Base-by-base conservation (phyloP, 192 early-diverging fungal species). In the Jimgerdemannia lactiflua region DNA sequence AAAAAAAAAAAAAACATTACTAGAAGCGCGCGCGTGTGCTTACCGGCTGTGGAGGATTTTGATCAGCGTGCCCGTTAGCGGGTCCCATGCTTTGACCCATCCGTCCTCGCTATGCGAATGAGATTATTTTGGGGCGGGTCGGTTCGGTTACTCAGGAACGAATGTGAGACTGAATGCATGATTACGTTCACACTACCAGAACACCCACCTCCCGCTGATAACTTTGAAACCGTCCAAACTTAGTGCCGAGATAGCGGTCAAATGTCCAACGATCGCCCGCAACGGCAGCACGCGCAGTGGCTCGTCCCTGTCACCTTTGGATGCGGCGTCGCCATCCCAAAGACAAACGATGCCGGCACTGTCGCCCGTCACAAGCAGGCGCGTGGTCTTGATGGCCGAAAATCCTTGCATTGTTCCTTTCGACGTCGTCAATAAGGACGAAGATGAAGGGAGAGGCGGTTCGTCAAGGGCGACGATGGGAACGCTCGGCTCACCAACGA, bases 31-130 rank as follows among this genome's bases (percentile, higher is more conserved):
- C 29, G 29, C 29, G 49, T 59, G 11, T 59, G 42, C 73, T 72
- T 79, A 84, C 83, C 80, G 78, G 65, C 72, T 80, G 40, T 78
- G 76, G 42, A 85, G 64, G 3, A 81, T 74, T 65, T 81, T 77
- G 49, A 90, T 78, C 41, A 79, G 67, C 3, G 73, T 39, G 3
- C 87, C 86, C 42, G 85, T 87, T 3, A 89, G 78, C 10, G 88
- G 82, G 73, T 91, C 86, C 80, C 84, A 83, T 42, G 84, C 71
- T 65, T 87, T 85, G 8, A 85, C 84, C 82, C 86, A 88, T 7
- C 90, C 90, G 78, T 91, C 88, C 43, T 71, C 75, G 29, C 86
- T 86, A 43, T 65, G 79, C 39, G 11, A 72, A 14, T 11, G 71
- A 74, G 71, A 76, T 70, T 0, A 54, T 29, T 29, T 29, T 29